Percentiles rank a stretch among this genome's conserved stretches.
These are phyloP conservation scores for Dimargaris xerosporica DNA, from an alignment of 192 early-diverging fungal species.

Conservation along the genomic window DNA sequence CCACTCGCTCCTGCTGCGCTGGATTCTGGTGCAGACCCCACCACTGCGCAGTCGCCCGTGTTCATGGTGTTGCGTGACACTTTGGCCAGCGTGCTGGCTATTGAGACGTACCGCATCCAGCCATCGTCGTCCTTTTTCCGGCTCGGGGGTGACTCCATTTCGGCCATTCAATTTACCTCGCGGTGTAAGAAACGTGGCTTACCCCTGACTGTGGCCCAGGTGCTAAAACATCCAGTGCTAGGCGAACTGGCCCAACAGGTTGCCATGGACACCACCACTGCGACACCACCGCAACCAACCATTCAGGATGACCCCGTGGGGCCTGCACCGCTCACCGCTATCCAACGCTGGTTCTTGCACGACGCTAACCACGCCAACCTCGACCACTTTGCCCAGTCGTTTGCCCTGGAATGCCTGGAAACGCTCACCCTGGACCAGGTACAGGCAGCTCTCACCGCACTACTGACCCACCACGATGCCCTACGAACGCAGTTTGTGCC, in stretches of 20 bases:
- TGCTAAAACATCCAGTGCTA: conserved; percentile 6
- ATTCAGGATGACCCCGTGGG: neutral
- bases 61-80: neutral
- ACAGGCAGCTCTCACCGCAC: neutral
- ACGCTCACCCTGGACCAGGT: neutral
- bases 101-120: neutral
- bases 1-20: neutral
- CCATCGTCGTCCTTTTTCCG: conserved; percentile 18
- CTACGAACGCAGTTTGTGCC: neutral
- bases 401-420: neutral
- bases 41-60: neutral
- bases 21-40: neutral
- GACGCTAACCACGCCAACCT: neutral
- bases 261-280: neutral
- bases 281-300: neutral
- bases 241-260: conserved; percentile 1
- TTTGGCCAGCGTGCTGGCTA: neutral
- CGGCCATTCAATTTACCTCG: conserved; percentile 12
- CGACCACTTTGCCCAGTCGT: conserved; percentile 5
- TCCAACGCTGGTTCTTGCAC: conserved; percentile 11
- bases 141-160: conserved; percentile 25
- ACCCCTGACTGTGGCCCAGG: conserved; percentile 4
- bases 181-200: neutral
- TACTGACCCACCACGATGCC: conserved; percentile 9
- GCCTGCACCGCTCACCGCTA: conserved; percentile 1